Conservation (phyloP, 2,329 filamentous ascomycete genomes). For the Aspergillus jensenii region DNA sequence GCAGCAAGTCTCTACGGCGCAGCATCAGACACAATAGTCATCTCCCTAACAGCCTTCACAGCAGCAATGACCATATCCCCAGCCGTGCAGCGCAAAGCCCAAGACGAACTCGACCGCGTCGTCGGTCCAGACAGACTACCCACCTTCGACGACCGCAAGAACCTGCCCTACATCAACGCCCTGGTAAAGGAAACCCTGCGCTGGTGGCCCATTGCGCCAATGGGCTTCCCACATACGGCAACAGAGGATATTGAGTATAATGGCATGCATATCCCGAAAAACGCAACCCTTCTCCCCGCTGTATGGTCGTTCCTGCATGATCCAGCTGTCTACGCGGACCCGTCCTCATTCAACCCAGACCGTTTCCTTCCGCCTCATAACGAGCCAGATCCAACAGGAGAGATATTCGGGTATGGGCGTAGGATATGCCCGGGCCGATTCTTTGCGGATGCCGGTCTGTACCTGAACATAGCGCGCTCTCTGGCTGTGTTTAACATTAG, state of each 20-base stretch:
- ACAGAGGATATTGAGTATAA: conserved; percentile 27
- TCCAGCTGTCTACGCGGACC: conserved; percentile 34
- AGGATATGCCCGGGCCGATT: conserved; percentile 44
- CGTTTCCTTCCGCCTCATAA: conserved; percentile 37
- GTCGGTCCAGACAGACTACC: conserved; percentile 34
- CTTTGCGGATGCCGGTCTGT: conserved; percentile 45
- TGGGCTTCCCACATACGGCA: conserved; percentile 32
- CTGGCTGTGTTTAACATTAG: conserved; percentile 50
- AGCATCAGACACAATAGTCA: conserved; percentile 39
- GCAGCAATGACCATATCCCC: conserved; percentile 55
- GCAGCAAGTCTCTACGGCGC: conserved; percentile 4
- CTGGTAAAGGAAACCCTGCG: conserved; percentile 40
- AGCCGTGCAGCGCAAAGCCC: conserved; percentile 51
- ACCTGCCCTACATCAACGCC: conserved; percentile 39
- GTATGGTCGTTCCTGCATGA: conserved; percentile 42
- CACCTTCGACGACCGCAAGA: conserved; percentile 37
- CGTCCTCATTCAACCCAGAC: conserved; percentile 45
- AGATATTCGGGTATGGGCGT: conserved; percentile 40
- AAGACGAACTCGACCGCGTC: conserved; percentile 44
- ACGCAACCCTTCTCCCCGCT: conserved; percentile 34
- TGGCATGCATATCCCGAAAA: conserved; percentile 35
- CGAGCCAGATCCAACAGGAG: conserved; percentile 38
- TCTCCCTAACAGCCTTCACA: conserved; percentile 45
- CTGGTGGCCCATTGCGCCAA: conserved; percentile 36
- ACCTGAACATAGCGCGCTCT: conserved; percentile 42